Percentiles rank a stretch among this genome's conserved stretches.
These are phyloP conservation scores for Aspergillus campestris DNA, from an alignment of 495 filamentous ascomycete genomes.

Conservation along the genomic window DNA sequence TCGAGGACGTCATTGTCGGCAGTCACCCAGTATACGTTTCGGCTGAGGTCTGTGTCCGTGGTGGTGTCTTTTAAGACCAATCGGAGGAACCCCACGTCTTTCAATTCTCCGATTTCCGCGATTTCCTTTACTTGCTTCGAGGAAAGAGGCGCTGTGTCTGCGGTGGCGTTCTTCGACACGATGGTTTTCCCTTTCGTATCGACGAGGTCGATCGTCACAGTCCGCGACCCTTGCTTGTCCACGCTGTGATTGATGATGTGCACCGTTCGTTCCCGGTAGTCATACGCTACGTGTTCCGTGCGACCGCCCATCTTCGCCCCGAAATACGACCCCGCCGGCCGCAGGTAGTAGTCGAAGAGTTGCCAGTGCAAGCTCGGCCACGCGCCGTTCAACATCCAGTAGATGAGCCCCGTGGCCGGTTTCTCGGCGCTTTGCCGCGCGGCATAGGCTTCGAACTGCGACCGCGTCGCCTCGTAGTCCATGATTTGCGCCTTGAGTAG, in stretches of 20 bases:
- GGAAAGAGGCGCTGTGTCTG: conserved; percentile 12
- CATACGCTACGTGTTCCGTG: conserved; percentile 49
- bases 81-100: conserved; percentile 44
- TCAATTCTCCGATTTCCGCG: conserved; percentile 21
- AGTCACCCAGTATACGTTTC: conserved; percentile 57
- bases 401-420: conserved; percentile 52
- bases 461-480: conserved; percentile 55
- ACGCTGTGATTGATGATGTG: conserved; percentile 51
- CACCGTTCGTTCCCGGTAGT: conserved; percentile 36
- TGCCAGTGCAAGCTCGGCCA: conserved; percentile 62
- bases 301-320: conserved; percentile 47
- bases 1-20: conserved; percentile 39
- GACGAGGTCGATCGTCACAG: conserved; percentile 39
- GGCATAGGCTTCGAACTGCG: conserved; percentile 51
- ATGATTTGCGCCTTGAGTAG: conserved; percentile 46
- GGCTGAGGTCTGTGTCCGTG: conserved; percentile 28
- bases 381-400: conserved; percentile 63
- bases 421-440: conserved; percentile 41
- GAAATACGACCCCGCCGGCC: conserved; percentile 49
- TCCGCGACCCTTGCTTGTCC: conserved; percentile 31
- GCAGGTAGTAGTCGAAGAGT: conserved; percentile 56
- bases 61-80: conserved; percentile 31
- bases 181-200: conserved; percentile 37
- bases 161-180: conserved; percentile 13
- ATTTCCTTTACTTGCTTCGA: conserved; percentile 20